Base-by-base conservation (phyloP, 192 early-diverging fungal genomes). In the Obelidium mucronatum region DNA sequence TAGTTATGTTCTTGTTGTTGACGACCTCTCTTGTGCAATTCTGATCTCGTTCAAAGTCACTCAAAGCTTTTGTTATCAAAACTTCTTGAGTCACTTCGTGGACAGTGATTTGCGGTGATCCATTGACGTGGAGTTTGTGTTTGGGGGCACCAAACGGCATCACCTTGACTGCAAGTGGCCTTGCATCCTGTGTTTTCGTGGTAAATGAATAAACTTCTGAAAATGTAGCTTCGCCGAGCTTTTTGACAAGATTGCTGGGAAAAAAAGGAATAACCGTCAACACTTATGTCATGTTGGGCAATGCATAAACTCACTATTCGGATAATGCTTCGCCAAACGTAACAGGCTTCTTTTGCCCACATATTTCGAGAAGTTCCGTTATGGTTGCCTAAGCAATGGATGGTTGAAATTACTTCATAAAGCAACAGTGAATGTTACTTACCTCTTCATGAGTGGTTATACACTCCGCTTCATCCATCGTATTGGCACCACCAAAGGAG, bases 151-250 rank as follows among this genome's bases (percentile, higher is more conserved):
- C 87, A 78, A 96, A 93, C 1, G 95, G 95, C 35, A 96, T 88
- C 13, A 97, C 83, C 63, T 97, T 97, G 28, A 94, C 82, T 2
- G 93, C 93, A 6, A 91, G 83, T 35, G 86, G 86, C 2, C 64
- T 77, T 33, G 62, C 74, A 28, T 36, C 58, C 8, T 22, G 19
- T 13, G 11, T 34, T 37, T 34, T 26, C 56, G 67, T 78, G 0
- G 61, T 74, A 33, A 81, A 34, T 2, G 81, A 73, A 73, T 89
- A 97, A 0, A 95, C 95, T 73, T 96, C 94, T 2, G 93, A 92
- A 68, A 91, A 97, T 1, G 91, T 93, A 2, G 95, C 93, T 68
- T 97, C 95, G 39, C 92, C 94, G 54, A 97, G 88, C 81, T 97
- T 95, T 28, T 35, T 31, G 6, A 36, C 52, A 24, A 76, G 51